Evolutionary conservation across 2,329 filamentous ascomycete species (phyloP), one percentile per base, ranked within the genome.

Genomic region (Clonostachys sp.): DNA sequence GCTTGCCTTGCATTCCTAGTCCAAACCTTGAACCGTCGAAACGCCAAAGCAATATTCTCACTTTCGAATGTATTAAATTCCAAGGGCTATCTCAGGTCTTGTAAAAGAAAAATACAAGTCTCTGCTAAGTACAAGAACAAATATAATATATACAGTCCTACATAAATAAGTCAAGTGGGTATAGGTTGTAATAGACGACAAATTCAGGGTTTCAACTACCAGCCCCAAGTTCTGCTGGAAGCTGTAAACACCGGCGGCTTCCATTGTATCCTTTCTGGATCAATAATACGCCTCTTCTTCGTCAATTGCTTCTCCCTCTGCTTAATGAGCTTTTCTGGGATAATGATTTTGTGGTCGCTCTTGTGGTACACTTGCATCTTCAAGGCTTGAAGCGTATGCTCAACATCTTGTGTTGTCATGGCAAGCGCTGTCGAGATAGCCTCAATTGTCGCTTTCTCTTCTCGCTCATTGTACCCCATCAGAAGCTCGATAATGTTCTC

Each of bases 341-440:
- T 77, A 20, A 97, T 90, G 56, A 99, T 89, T 64, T 97, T 92
- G 74, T 97, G 94, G 61, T 96, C 91, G 54, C 91, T 91, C 74
- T 95, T 95, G 58, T 91, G 90, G 63, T 97, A 97, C 42, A 94
- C 81, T 62, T 97, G 81, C 89, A 99, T 95, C 63, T 92, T 94
- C 51, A 96, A 74, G 48, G 91, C 91, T 63, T 96, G 91, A 45
- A 99, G 70, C 0, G 94, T 97, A 64, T 96, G 91, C 65, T 97
- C 84, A 13, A 99, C 92, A 63, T 99, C 94, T 59, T 91, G 90
- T 6, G 91, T 91, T n/a, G 92, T 97, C 92, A 99, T 97, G 4
- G 91, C 87, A 9, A 94, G 83, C 34, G 83, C 68, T 6, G 80
- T 75, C 1, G 90, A 91, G 45, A 99, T 81, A 44, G 88, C 82